These are phyloP conservation scores for Candida hungchunana DNA, from an alignment of 805 yeast species.

Conservation along the genomic window DNA sequence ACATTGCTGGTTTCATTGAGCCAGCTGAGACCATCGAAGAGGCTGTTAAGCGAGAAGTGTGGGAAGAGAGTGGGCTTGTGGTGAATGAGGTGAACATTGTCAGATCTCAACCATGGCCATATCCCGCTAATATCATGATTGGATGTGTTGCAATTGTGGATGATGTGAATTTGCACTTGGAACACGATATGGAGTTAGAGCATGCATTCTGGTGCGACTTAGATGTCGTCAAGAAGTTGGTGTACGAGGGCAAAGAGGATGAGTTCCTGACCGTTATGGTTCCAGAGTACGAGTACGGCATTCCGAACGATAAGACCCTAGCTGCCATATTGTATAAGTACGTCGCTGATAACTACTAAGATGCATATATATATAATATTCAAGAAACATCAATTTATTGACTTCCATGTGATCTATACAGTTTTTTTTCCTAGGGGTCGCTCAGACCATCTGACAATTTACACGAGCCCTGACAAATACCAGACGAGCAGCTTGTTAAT, in stretches of 20 bases:
- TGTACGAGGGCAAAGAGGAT: constrained; percentile 29
- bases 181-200: constrained; percentile 79
- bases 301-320: constrained; percentile 27
- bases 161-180: constrained; percentile 48
- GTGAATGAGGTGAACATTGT: constrained; percentile 53
- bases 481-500: too few species aligned
- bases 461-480: too few species aligned
- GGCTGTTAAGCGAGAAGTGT: constrained; percentile 82
- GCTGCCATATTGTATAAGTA: constrained; percentile 23
- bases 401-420: too few species aligned
- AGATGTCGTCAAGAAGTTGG: constrained; percentile 39
- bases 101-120: constrained; percentile 97
- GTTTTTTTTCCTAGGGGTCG: too few species aligned
- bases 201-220: constrained; percentile 84
- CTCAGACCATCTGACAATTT: too few species aligned
- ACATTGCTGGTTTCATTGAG: constrained; percentile 94
- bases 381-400: too few species aligned
- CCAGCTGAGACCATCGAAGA: constrained; percentile 91
- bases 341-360: constrained; percentile 19
- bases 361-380: neutral
- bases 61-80: constrained; percentile 88
- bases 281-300: constrained; percentile 17
- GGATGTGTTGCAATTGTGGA: constrained; percentile 79
- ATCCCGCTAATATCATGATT: constrained; percentile 87
- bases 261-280: constrained; percentile 16